Evolutionary conservation across 164 flowering plant species (phyloP).

Genomic region (Tetrastigma voinierianum): DNA sequence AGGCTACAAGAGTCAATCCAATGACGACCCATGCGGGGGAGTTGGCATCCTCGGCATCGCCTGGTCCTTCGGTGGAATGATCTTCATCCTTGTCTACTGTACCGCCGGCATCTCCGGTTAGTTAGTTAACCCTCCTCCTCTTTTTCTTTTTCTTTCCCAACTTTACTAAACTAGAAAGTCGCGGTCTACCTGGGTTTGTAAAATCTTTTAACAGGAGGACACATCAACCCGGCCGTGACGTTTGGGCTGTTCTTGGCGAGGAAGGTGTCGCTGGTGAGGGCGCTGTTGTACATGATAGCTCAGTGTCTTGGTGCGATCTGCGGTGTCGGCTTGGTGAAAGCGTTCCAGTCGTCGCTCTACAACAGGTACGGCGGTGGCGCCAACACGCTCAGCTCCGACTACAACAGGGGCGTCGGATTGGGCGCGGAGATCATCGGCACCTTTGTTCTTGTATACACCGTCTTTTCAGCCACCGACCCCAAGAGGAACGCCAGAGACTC

Average conservation of each 20-base stretch:
- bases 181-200: no score
- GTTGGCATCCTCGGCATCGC: constrained; percentile 92
- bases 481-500: constrained; percentile 90
- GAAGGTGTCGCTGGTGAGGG: constrained; percentile 75
- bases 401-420: constrained; percentile 69
- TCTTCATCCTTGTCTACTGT: constrained; percentile 93
- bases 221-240: constrained; percentile 92
- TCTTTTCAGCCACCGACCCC: constrained; percentile 96
- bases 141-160: neutral
- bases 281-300: constrained; percentile 77
- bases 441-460: constrained; percentile 94
- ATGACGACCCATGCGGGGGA: constrained; percentile 48
- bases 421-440: constrained; percentile 95
- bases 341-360: constrained; percentile 64
- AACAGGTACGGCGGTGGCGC: constrained; percentile 70
- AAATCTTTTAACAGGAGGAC: constrained; percentile 85
- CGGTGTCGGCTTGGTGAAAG: constrained; percentile 84
- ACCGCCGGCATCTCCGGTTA: constrained; percentile 96
- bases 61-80: constrained; percentile 98
- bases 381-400: constrained; percentile 55
- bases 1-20: constrained; percentile 56
- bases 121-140: neutral
- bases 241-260: constrained; percentile 82
- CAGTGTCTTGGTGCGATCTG: constrained; percentile 91
- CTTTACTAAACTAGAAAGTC: neutral